These are phyloP conservation scores for Ascochyta pisi DNA, from an alignment of 2,329 filamentous ascomycete species.

Conservation along the genomic window DNA sequence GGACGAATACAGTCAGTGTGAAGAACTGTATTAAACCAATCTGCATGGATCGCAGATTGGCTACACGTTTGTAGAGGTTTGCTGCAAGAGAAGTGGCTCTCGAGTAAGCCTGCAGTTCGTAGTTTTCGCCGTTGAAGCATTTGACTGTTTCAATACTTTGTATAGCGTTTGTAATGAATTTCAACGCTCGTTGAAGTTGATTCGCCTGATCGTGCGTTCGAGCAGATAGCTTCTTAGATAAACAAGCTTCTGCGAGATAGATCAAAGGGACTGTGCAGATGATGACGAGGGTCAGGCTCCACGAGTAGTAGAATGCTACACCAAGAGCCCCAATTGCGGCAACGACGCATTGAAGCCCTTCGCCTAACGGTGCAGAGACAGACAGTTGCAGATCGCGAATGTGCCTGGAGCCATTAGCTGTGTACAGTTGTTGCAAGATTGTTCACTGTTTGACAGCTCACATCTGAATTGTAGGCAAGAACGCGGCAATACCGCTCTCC, in stretches of 20 bases:
- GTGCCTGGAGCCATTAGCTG: conserved; percentile 63
- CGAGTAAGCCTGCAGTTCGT: conserved; percentile 72
- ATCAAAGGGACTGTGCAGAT: conserved; percentile 76
- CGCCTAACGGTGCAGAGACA: conserved; percentile 79
- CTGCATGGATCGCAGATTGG: conserved; percentile 72
- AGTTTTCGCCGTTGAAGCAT: conserved; percentile 76
- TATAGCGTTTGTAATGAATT: conserved; percentile 72
- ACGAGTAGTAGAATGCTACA: conserved; percentile 80
- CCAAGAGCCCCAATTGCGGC: conserved; percentile 69
- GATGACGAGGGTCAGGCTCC: conserved; percentile 82
- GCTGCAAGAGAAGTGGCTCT: conserved; percentile 65
- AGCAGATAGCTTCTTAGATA: conserved; percentile 67
- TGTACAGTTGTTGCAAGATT: not conserved
- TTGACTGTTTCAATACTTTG: conserved; percentile 85
- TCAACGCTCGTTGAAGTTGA: conserved; percentile 73
- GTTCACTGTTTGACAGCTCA: conserved; percentile 52
- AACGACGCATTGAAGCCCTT: conserved; percentile 69
- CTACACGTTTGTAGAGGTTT: conserved; percentile 70
- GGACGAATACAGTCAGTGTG: conserved; percentile 79
- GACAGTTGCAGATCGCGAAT: conserved; percentile 82
- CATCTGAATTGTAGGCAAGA: conserved; percentile 77
- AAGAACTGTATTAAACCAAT: conserved; percentile 76
- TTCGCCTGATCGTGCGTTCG: conserved; percentile 73
- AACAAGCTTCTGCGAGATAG: conserved; percentile 63
- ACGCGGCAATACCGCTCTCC: conserved; percentile 72